Base-by-base conservation (phyloP, 352 stramenopile genomes). In the Phytophthora crassamura region DNA sequence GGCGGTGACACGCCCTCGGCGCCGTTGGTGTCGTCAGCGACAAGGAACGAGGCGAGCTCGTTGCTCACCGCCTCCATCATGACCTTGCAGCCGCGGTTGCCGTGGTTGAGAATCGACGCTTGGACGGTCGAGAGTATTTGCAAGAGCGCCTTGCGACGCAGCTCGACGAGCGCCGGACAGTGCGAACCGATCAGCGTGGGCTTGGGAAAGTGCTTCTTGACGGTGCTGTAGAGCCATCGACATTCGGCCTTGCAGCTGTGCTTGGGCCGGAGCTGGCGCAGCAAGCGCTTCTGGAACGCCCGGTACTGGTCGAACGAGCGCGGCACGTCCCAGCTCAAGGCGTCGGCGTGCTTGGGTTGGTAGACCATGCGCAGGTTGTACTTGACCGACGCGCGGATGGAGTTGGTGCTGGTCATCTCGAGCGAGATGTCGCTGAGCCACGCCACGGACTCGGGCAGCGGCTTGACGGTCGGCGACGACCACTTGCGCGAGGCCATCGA, bases 171-270 rank as follows among this genome's bases (percentile, higher is more conserved):
- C n/a, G 50, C 22, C 20, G 66, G 59, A 32, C 20, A 69, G 39
- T 42, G 69, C n/a, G 63, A 66, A 50, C 72, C 56, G 18, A 86
- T 64, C 1, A 80, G 56, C 16, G 63, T 73, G 20, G 59, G 43
- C 55, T 78, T 81, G 5, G 84, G 84, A 36, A 90, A 92, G 49
- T 85, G 77, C n/a, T 79, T 78, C 56, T 78, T 82, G 34, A 88
- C 51, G 28, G 82, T 83, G 48, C 52, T 78, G 72, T 84, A 74
- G 18, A 92, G 69, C 75, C 74, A 92, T 10, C 65, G 70, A 67
- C 84, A 92, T 43, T 90, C 79, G 45, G 80, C 77, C 45, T 78
- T 79, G 64, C 84, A 92, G 32, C 58, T 70, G 62, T 92, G 84
- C 32, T 81, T 81, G 51, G 75, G 73, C 57, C 80, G 59, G 30